A percentile compares a stretch with the other conserved stretches of the same genome.
phyloP scores from a whole-genome alignment of 148 eudicot species.

The Rhododendron kiyosumense region DNA sequence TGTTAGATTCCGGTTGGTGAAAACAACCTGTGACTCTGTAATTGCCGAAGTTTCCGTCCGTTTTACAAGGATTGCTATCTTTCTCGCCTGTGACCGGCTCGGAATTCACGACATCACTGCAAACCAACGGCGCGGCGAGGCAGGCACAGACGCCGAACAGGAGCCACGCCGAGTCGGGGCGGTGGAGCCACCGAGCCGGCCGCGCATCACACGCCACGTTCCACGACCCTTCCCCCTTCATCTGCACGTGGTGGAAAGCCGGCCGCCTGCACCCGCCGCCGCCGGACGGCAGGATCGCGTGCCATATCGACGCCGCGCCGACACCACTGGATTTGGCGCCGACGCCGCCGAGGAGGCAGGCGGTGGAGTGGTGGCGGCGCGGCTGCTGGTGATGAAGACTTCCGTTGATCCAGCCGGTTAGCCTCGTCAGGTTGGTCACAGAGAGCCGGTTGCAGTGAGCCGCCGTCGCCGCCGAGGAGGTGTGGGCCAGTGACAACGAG shows the following conservation, averaged over 20 bases:
- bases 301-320: conserved; percentile 45
- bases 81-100: background rate
- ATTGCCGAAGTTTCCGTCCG: conserved; percentile 6
- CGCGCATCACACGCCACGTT: conserved; percentile 72
- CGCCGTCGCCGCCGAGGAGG: conserved; percentile 3
- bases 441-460: conserved; percentile 3
- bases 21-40: conserved; percentile 44
- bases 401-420: conserved; percentile 3
- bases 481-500: conserved; percentile 26
- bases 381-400: background rate
- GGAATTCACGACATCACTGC: conserved; percentile 4
- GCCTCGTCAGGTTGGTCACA: conserved; percentile 8
- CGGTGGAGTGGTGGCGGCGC: conserved; percentile 10
- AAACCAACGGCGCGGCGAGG: conserved; percentile 29
- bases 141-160: conserved; percentile 55
- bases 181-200: conserved; percentile 73
- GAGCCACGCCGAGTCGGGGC: conserved; percentile 51
- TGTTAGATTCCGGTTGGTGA: background rate
- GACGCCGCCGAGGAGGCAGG: conserved; percentile 1
- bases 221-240: conserved; percentile 81
- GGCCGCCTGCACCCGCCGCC: conserved; percentile 28
- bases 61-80: background rate
- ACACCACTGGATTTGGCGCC: background rate
- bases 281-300: conserved; percentile 26
- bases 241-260: conserved; percentile 24